Evolutionary conservation across 768 basidiomycete species (phyloP).

Genomic region (Podaxis sp.): DNA sequence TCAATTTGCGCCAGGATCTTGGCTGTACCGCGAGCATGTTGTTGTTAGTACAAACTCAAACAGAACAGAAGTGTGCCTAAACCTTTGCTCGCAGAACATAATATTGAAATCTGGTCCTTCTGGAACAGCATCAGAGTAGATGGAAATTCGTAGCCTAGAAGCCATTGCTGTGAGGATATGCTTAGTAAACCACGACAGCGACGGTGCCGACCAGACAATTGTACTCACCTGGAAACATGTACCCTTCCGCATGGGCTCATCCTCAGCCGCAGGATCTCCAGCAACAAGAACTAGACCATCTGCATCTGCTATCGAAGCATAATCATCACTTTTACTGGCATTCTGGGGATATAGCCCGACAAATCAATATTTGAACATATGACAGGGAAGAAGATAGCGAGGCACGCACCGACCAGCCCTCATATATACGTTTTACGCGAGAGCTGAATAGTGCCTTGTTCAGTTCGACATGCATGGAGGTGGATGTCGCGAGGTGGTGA

Average conservation of each 20-base stretch:
- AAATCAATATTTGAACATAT: conserved; percentile 10
- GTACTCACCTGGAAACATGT: conserved; percentile 83
- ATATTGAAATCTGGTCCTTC: conserved; percentile 70
- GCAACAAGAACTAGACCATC: conserved; percentile 73
- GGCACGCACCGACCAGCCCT: conserved; percentile 60
- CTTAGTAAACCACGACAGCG: conserved; percentile 17
- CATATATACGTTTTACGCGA: conserved; percentile 58
- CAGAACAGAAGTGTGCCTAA: conserved; percentile 9
- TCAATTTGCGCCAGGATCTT: conserved; percentile 84
- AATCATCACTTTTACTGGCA: conserved; percentile 70
- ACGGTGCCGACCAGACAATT: conserved; percentile 1
- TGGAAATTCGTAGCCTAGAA: conserved; percentile 97
- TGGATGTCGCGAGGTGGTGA: conserved; percentile 19
- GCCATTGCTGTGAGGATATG: conserved; percentile 72
- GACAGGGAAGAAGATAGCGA: background rate
- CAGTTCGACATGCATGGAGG: conserved; percentile 66
- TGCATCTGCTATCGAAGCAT: conserved; percentile 60
- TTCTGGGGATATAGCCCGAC: conserved; percentile 38
- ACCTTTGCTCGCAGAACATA: conserved; percentile 93
- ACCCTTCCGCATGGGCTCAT: conserved; percentile 88
- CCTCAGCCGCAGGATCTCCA: conserved; percentile 81
- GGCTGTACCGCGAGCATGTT: conserved; percentile 43
- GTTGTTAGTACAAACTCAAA: conserved; percentile 12
- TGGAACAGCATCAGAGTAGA: conserved; percentile 87
- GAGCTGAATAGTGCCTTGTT: conserved; percentile 60